Evolutionary conservation across 2,329 filamentous ascomycete genomes (phyloP), one percentile per base, ranked within the genome.

Genomic region (Teratosphaeria epicoccoides): DNA sequence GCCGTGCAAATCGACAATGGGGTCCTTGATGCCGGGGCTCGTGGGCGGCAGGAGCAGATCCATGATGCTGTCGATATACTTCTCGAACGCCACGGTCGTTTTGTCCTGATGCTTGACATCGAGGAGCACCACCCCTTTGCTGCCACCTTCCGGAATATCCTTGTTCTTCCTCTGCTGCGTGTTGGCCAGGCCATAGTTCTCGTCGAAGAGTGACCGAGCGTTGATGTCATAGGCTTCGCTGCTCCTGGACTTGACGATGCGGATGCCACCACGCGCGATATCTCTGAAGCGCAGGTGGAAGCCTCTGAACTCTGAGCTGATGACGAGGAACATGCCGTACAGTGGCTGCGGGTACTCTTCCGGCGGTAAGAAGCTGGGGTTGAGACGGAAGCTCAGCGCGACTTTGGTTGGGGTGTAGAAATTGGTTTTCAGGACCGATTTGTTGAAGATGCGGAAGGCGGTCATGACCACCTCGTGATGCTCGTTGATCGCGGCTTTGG

Each of bases 121-220:
- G 40, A 98, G 82, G 46, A 98, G 79, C 55, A 98, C 91, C 52
- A 98, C 93, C 73, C 93, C 93, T 76, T 98, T 98, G 63, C 91
- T 95, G 51, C 93, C 93, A 58, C 93, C 93, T 74, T 98, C 93
- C 2, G 93, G 93, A 49, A 98, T 98, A 65, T 98, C 93, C 77
- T 98, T 98, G 79, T 98, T 98, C 81, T 98, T 98, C 66, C 93
- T 88, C 74, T 98, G 93, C 72, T 98, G 93, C 0, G 93, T 98
- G 72, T 94, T 97, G 59, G 93, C 91, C 55, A 98, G 80, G 57
- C 93, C 94, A 73, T 98, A 98, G 73, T 98, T 98, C 75, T 98
- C 93, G 62, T 98, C 93, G 63, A 98, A 98, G 57, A 98, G 79
- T 52, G 89, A 95, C 54, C 93, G 85, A 33, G 90, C 90, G 67